Evolutionary conservation across 208 protist species (phyloP), one percentile per base, ranked within the genome.

Genomic region (Wallacemonas rigidus): DNA sequence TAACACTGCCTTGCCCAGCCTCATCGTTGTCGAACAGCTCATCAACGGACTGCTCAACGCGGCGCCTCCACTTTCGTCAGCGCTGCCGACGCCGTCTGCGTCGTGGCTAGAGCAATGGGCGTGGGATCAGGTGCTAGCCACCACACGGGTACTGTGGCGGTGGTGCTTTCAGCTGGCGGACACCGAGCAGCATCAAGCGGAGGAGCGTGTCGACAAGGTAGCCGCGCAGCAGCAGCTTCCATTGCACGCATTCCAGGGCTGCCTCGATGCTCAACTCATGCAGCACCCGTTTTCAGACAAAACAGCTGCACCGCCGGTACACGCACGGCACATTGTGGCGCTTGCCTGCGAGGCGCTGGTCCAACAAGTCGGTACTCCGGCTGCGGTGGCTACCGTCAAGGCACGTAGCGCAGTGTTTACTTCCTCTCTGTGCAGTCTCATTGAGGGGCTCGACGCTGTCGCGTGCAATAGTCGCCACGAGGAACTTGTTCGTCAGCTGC

Each of bases 91-190:
- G 36, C 7, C 50, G 14, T 26, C 38, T 3, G 36, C 60, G 41
- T 26, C 11, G 3, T 6, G 3, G 7, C 43, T 65, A 4, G 60
- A 65, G 43, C 60, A 50, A 3, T 65, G 60, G 60, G 60, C 60
- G n/a, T 65, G 60, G 60, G 43, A 50, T 11, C 44, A 38, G n/a
- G 43, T 48, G 41, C 26, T 11, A n/a, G 60, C 38, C 7, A 35
- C 60, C 36, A 35, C 17, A 8, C 40, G 50, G 38, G 43, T 26
- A 7, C 60, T 65, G 60, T 65, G 60, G 60, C 60, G 41, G 11
- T 45, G 60, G 40, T 65, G 60, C 60, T 45, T 65, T 41, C 56
- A 62, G 56, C 51, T 56, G 45, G 45, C 6, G 8, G 45, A 50
- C 8, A 50, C 45, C 8, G 45, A 50, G 45, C 45, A 6, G 45